These are phyloP conservation scores for Chalciporus piperatus DNA, from an alignment of 768 basidiomycete genomes.

Conservation along the genomic window DNA sequence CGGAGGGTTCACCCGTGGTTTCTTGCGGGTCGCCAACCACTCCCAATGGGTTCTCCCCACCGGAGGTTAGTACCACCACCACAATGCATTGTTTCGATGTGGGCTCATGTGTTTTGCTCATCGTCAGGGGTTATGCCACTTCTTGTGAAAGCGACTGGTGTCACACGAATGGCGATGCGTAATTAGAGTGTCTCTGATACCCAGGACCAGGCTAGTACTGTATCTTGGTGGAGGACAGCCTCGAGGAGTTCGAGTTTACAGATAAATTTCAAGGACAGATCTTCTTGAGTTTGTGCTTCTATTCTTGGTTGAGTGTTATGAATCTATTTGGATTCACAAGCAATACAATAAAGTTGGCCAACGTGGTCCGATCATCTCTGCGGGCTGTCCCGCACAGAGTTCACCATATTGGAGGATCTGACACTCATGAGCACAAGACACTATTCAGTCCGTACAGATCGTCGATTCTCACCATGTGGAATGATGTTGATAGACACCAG, in stretches of 20 bases:
- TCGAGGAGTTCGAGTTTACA: too few species aligned
- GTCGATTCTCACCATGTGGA: not conserved
- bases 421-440: constrained; percentile 9
- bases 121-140: constrained; percentile 25
- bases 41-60: constrained; percentile 48
- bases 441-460: constrained; percentile 17
- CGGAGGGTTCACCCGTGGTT: constrained; percentile 57
- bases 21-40: constrained; percentile 47
- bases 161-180: not conserved
- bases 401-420: not conserved
- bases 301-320: not conserved
- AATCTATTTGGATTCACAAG: not conserved
- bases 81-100: too few species aligned
- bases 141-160: constrained; percentile 16
- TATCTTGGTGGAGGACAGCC: too few species aligned
- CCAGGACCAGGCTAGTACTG: not conserved
- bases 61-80: constrained; percentile 50
- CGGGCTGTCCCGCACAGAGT: not conserved
- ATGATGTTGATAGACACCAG: constrained; percentile 2
- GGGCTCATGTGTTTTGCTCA: not conserved
- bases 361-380: not conserved
- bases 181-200: constrained; percentile 3
- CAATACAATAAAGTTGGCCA: too few species aligned
- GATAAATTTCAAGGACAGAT: too few species aligned
- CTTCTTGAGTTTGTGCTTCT: not conserved